These are phyloP conservation scores for Erythrophleum fordii DNA, from an alignment of 306 rosid genomes.

Conservation along the genomic window DNA sequence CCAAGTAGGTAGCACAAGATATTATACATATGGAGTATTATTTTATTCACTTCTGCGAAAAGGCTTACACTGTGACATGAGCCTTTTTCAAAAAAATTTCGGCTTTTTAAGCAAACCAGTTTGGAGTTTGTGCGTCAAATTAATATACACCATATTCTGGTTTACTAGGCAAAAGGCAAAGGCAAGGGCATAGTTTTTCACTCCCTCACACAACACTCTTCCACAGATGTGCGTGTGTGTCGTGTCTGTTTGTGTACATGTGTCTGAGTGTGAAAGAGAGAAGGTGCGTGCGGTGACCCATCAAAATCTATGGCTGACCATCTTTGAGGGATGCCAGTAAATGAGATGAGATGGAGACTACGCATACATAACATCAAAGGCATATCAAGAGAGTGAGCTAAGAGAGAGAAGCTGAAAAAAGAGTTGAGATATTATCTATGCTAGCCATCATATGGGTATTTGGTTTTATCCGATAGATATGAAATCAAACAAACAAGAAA, in stretches of 20 bases:
- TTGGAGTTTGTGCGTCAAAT: constrained; percentile 56
- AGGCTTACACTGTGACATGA: constrained; percentile 23
- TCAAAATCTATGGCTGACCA: constrained; percentile 71
- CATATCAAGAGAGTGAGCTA: constrained; percentile 39
- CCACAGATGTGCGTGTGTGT: constrained; percentile 51
- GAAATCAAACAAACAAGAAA: constrained; percentile 60
- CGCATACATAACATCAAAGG: constrained; percentile 36
- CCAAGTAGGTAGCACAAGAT: background rate
- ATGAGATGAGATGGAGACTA: constrained; percentile 55
- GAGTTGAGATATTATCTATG: background rate
- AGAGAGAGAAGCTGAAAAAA: constrained; percentile 23
- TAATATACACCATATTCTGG: constrained; percentile 42
- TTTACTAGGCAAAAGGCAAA: constrained; percentile 43
- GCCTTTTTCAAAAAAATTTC: constrained; percentile 28
- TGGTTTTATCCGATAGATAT: constrained; percentile 61
- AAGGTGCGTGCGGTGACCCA: constrained; percentile 62
- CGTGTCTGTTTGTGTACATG: constrained; percentile 45
- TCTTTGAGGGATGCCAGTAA: constrained; percentile 54
- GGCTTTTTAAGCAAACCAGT: constrained; percentile 47
- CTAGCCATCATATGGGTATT: constrained; percentile 23
- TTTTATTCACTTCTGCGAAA: constrained; percentile 40
- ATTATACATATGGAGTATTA: background rate
- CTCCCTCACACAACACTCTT: constrained; percentile 54
- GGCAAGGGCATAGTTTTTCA: constrained; percentile 23
- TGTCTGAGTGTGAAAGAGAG: constrained; percentile 39